Conservation (phyloP, 306 rosid species). For the Gleditsia sinensis region DNA sequence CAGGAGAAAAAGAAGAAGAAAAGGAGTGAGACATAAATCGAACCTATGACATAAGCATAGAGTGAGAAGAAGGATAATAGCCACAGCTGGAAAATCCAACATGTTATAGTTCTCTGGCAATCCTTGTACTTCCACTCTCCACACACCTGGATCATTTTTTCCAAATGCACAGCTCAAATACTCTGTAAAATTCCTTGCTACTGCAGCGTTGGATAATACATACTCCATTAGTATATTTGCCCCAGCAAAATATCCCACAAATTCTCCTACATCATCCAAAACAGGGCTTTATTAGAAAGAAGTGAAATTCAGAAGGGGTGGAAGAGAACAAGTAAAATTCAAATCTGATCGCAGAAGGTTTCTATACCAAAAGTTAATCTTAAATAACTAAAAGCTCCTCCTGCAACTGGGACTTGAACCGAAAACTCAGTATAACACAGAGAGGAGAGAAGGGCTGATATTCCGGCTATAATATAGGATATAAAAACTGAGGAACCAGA, state of each 20-base stretch:
- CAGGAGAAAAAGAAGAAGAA: background rate
- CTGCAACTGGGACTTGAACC: conserved; percentile 92
- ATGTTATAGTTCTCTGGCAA: conserved; percentile 60
- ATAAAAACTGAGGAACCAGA: conserved; percentile 88
- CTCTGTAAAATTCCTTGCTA: conserved; percentile 86
- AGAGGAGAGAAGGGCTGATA: conserved; percentile 90
- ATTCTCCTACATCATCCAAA: conserved; percentile 67
- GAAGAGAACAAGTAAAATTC: background rate
- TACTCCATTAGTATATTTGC: conserved; percentile 92
- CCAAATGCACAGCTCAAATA: conserved; percentile 70
- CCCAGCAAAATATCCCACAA: conserved; percentile 91
- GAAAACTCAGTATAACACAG: conserved; percentile 91
- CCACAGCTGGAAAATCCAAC: conserved; percentile 96
- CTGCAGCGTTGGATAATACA: conserved; percentile 92
- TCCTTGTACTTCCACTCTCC: conserved; percentile 86
- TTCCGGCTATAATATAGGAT: conserved; percentile 83
- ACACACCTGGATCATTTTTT: conserved; percentile 52
- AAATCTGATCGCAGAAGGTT: background rate
- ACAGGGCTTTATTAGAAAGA: background rate
- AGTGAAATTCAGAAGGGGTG: background rate
- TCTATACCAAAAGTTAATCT: conserved; percentile 83
- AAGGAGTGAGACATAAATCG: conserved; percentile 13
- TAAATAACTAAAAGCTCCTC: conserved; percentile 94
- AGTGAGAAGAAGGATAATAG: conserved; percentile 82
- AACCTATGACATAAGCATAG: conserved; percentile 88